Evolutionary conservation across 805 yeast genomes (phyloP).

Genomic region (Wickerhamiella galacta): DNA sequence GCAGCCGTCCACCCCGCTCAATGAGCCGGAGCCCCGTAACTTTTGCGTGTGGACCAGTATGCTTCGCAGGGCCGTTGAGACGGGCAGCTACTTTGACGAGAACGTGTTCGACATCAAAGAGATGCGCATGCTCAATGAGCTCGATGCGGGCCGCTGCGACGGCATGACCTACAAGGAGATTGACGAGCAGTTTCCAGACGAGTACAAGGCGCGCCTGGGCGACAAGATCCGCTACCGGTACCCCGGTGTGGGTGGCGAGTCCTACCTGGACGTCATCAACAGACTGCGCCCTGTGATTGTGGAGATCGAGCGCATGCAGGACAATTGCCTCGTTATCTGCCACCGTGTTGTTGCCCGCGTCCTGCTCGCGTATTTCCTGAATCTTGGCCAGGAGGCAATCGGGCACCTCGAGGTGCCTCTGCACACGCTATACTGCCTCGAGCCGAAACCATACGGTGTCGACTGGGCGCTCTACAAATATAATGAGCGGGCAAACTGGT

Average conservation of each 20-base stretch:
- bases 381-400: slow-evolving; percentile 55
- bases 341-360: slow-evolving; percentile 88
- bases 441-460: slow-evolving; percentile 90
- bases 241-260: slow-evolving; percentile 96
- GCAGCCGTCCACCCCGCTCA: slow-evolving; percentile 20
- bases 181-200: slow-evolving; percentile 52
- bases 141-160: slow-evolving; percentile 85
- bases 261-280: slow-evolving; percentile 83
- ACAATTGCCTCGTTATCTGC: slow-evolving; percentile 65
- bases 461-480: slow-evolving; percentile 84
- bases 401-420: slow-evolving; percentile 87
- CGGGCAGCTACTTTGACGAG: slow-evolving; percentile 63
- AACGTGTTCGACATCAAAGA: slow-evolving; percentile 61
- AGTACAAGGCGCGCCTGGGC: slow-evolving; percentile 55
- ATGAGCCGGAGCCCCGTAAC: slow-evolving; percentile 44
- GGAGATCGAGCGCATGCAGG: slow-evolving; percentile 82
- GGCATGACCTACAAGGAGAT: slow-evolving; percentile 88
- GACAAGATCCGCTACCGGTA: slow-evolving; percentile 77
- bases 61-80: slow-evolving; percentile 62
- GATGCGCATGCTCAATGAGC: slow-evolving; percentile 83
- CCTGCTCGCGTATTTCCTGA: slow-evolving; percentile 74
- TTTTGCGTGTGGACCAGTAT: slow-evolving; percentile 90
- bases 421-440: slow-evolving; percentile 78
- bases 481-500: slow-evolving; percentile 64
- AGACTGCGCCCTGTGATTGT: slow-evolving; percentile 78